A percentile compares a stretch with the other conserved stretches of the same genome.
These are phyloP conservation scores for Hemerocallis citrina DNA, from an alignment of 106 monocot species.

Conservation along the genomic window DNA sequence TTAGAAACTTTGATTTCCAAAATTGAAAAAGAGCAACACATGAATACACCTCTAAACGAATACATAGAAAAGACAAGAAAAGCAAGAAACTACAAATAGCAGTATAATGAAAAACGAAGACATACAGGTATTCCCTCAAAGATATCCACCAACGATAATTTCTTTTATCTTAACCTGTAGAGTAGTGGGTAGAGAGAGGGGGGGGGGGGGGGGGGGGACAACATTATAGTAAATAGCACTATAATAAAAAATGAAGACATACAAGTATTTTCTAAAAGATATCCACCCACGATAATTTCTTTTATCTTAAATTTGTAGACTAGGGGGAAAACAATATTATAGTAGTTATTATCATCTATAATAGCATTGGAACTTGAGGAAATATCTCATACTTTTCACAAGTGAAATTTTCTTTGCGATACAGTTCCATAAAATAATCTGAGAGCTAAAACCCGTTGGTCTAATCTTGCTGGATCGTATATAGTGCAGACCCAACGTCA, in stretches of 20 bases:
- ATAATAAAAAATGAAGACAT: slow-evolving; percentile 3
- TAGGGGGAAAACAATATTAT: background rate
- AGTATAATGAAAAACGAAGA: too few relatives aligned
- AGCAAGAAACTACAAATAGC: too few relatives aligned
- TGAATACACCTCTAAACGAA: background rate
- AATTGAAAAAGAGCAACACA: background rate
- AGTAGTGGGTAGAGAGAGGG: too few relatives aligned
- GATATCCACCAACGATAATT: too few relatives aligned
- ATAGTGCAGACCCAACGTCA: slow-evolving; percentile 89
- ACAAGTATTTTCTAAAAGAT: slow-evolving; percentile 96
- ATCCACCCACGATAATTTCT: slow-evolving; percentile 90
- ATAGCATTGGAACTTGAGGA: background rate
- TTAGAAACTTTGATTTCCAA: slow-evolving; percentile 85
- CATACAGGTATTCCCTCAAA: too few relatives aligned
- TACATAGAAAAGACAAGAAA: too few relatives aligned
- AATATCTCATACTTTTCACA: slow-evolving; percentile 68
- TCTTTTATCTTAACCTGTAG: too few relatives aligned
- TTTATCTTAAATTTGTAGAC: slow-evolving; percentile 68
- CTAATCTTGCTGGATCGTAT: slow-evolving; percentile 74
- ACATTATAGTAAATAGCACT: background rate
- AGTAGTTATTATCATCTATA: background rate
- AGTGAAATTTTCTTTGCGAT: slow-evolving; percentile 54
- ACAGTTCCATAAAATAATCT: slow-evolving; percentile 71
- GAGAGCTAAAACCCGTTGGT: slow-evolving; percentile 59
- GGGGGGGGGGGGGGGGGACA: background rate